Evolutionary conservation across 2,329 filamentous ascomycete genomes (phyloP), one percentile per base, ranked within the genome.

Genomic region (Trichoderma guizhouense): DNA sequence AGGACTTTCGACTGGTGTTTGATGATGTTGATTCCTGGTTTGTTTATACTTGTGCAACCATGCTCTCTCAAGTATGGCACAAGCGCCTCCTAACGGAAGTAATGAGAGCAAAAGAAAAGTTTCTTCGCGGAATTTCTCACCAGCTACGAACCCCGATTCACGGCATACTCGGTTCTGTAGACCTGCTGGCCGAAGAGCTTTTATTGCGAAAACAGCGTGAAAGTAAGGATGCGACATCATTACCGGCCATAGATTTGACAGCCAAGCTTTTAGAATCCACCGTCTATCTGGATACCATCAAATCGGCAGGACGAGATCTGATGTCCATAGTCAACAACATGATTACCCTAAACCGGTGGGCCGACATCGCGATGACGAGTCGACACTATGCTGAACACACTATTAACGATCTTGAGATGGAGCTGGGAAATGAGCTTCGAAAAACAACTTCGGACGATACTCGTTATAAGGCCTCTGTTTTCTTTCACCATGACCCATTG

Each of bases 311-410:
- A 15, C 62, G 62, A 64, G 62, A 64, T 47, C 30, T 64, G 39
- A 64, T 64, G 36, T 64, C 62, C 6, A 64, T 64, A 32, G 39
- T 64, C 62, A 64, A 64, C n/a, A 64, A 64, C 28, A 64, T 64
- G 62, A 64, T 64, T 18, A 64, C 39, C 12, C 26, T 64, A 3
- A 47, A 47, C 18, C 43, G 43, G 1, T 47, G 43, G 43, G 43
- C 43, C 3, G 43, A 47, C 18, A 47, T 47, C 43, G 43, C 43
- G 3, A 47, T 47, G 43, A 47, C 43, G 43, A 47, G 21, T 47
- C 43, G 43, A 21, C 43, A 47, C 1, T 47, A 47, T 47, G 43
- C 43, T 11, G 9, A 5, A 47, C 43, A 47, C 9, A 21, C 18
- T 21, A 21, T 47, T 21, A 5, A 47, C 3, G 43, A 47, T 5